Base-by-base conservation (phyloP, 768 basidiomycete genomes). In the Leccinum obscurum region DNA sequence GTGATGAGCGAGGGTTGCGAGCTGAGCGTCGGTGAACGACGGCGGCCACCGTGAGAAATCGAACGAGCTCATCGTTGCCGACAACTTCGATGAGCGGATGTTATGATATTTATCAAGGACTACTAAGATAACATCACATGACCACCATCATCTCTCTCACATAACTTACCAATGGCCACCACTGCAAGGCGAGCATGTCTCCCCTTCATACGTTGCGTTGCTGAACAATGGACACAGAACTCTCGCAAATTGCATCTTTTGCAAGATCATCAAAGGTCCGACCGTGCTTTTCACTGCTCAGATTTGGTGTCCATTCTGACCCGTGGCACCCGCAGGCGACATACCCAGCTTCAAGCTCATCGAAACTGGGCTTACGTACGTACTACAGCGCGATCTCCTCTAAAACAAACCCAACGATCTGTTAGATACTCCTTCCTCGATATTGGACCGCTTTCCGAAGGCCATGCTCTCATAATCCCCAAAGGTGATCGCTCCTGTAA, bases 401-500 rank as follows among this genome's bases (percentile, higher is more conserved):
- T 39, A 11, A 17, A 39, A 10, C 6, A 9, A 4, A 10, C 22
- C 0, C 3, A 20, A 26, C 14, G 17, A 10, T 10, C 10, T 39
- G 14, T 15, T 50, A 93, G 91, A 14, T 89, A 78, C 70, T 86
- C 96, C 0, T 98, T 99, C 79, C 85, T 99, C 64, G 97, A 98
- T 66, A 92, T 99, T 62, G 87, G 87, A 1, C 95, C 96, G 8
- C 77, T 98, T 24, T 81, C 93, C n/a, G 87, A 83, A 68, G 96
- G 96, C 4, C 94, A 99, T 75, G 85, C 92, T 13, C 83, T 98
- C 37, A 79, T 98, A 56, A 92, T 99, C 63, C 96, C 96, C 3
- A 99, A 98, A 80, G 88, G 95, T 96, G 59, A 62, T 73, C 41
- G 1, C n/a, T 11, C 10, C 20, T 2, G 3, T 6, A 1, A 17